Evolutionary conservation across 179 eudicot genomes (phyloP).

Genomic region (Corrigiola litoralis): DNA sequence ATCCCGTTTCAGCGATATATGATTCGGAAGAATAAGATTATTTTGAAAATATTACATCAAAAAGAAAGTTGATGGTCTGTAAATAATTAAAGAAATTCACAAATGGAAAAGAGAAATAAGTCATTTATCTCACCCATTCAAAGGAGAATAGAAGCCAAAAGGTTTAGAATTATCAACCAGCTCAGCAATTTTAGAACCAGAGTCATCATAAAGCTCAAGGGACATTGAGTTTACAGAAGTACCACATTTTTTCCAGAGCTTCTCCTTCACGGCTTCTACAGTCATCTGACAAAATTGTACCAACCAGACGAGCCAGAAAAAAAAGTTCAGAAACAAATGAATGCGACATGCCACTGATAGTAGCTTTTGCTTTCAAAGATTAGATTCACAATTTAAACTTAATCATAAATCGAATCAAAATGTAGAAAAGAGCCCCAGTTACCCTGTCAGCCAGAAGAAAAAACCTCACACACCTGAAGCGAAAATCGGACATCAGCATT

Average conservation of each 20-base stretch:
- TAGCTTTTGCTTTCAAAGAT: too few relatives aligned
- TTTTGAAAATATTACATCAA: too few relatives aligned
- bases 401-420: neutral
- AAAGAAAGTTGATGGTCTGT: too few relatives aligned
- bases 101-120: neutral
- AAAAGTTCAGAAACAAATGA: neutral
- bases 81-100: neutral
- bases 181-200: constrained; percentile 49
- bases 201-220: constrained; percentile 79
- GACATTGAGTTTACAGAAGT: constrained; percentile 77
- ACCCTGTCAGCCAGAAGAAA: neutral
- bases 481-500: constrained; percentile 69
- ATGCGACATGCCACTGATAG: neutral
- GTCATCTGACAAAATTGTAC: constrained; percentile 43
- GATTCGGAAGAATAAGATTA: too few relatives aligned
- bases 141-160: constrained; percentile 82
- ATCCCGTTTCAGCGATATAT: too few relatives aligned
- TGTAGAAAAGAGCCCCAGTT: neutral
- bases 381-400: too few relatives aligned
- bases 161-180: constrained; percentile 52
- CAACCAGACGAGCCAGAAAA: neutral
- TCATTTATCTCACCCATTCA: constrained; percentile 75
- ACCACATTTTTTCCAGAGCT: constrained; percentile 91
- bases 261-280: constrained; percentile 87
- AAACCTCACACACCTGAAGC: constrained; percentile 43